Conservation (phyloP, 2,329 filamentous ascomycete species). For the Monosporascus sp. region DNA sequence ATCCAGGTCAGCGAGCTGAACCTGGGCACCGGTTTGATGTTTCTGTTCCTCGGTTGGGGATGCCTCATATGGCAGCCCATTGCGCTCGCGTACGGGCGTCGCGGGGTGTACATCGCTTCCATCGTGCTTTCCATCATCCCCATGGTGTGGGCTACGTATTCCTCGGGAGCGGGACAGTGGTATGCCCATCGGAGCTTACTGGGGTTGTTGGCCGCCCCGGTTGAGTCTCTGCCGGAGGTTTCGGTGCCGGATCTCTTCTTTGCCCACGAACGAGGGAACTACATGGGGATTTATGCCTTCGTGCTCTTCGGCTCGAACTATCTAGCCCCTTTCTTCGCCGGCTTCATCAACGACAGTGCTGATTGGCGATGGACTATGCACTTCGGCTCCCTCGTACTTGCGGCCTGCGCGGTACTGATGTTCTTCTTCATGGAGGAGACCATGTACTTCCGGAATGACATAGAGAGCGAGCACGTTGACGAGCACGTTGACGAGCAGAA, state of each 20-base stretch:
- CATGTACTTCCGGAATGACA: conserved; percentile 38
- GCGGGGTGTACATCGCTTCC: conserved; percentile 32
- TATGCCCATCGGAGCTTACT: conserved; percentile 38
- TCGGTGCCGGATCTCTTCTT: conserved; percentile 36
- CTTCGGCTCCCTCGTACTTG: conserved; percentile 34
- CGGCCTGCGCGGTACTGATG: conserved; percentile 28
- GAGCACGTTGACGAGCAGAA: conserved; percentile 7
- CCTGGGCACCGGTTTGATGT: conserved; percentile 27
- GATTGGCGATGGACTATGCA: conserved; percentile 39
- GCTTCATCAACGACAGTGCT: conserved; percentile 37
- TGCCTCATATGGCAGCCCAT: conserved; percentile 43
- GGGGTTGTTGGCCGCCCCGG: conserved; percentile 38
- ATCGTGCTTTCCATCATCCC: conserved; percentile 26
- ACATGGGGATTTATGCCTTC: conserved; percentile 37
- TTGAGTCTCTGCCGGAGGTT: conserved; percentile 41
- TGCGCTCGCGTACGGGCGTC: conserved; percentile 39
- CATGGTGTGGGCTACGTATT: conserved; percentile 33
- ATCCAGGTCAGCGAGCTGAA: conserved; percentile 22
- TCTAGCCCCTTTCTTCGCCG: conserved; percentile 38
- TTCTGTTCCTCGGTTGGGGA: conserved; percentile 38
- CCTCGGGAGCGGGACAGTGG: conserved; percentile 35
- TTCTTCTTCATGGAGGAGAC: conserved; percentile 58
- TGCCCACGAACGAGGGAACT: conserved; percentile 37
- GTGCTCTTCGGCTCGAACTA: conserved; percentile 35
- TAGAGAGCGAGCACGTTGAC: conserved; percentile 14